These are phyloP conservation scores for Teunomyces stri DNA, from an alignment of 805 yeast genomes.

Conservation along the genomic window DNA sequence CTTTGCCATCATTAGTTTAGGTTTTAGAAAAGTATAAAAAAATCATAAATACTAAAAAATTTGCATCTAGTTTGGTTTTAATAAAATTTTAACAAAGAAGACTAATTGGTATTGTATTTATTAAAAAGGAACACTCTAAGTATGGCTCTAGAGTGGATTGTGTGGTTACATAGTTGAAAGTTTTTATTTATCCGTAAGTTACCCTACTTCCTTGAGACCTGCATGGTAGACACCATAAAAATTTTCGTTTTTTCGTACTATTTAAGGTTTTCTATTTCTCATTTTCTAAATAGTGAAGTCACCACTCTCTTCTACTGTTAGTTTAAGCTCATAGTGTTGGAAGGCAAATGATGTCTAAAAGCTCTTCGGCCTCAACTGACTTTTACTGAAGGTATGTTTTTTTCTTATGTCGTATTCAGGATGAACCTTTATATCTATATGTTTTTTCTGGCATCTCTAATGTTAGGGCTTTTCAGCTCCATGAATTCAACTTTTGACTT, in stretches of 20 bases:
- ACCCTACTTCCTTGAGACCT: background rate
- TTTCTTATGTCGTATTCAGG: slow-evolving; percentile 17
- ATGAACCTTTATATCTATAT: slow-evolving; percentile 37
- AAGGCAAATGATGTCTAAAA: background rate
- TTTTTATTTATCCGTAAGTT: background rate
- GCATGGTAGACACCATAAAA: background rate
- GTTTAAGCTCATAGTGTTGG: background rate
- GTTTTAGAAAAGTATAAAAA: background rate
- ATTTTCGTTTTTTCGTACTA: background rate
- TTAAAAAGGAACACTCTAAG: too few species aligned
- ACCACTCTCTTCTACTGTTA: background rate
- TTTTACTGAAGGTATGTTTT: background rate
- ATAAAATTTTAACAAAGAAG: background rate
- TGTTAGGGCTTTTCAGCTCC: slow-evolving; percentile 76
- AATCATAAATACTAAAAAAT: background rate
- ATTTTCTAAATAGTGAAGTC: background rate
- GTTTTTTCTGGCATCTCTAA: slow-evolving; percentile 93
- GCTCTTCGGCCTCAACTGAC: background rate
- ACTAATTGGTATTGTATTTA: too few species aligned
- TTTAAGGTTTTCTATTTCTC: background rate
- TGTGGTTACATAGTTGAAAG: background rate
- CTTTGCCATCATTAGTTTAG: background rate
- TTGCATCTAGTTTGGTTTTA: background rate
- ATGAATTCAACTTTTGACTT: slow-evolving; percentile 76
- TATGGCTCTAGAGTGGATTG: too few species aligned